Conservation (phyloP, 2,329 filamentous ascomycete species). For the Sporothrix mexicana region DNA sequence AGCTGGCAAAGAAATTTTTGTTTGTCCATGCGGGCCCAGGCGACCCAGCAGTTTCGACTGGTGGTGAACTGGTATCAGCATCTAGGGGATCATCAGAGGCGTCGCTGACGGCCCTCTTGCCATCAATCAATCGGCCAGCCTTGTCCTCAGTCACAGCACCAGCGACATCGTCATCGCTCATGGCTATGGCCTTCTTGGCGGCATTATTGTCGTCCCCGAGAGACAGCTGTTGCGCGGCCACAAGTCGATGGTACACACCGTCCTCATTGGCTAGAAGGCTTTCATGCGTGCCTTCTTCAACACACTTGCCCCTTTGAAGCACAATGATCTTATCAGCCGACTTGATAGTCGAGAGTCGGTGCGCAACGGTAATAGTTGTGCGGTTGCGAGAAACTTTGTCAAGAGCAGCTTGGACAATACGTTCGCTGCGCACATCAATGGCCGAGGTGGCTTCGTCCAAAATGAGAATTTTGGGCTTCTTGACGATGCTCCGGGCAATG, state of each 20-base stretch:
- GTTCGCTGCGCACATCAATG: constrained; percentile 70
- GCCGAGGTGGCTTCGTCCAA: constrained; percentile 73
- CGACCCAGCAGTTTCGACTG: constrained; percentile 46
- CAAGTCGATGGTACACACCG: constrained; percentile 70
- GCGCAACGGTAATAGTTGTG: constrained; percentile 90
- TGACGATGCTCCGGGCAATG: constrained; percentile 73
- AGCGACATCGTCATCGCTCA: not conserved
- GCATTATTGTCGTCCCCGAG: constrained; percentile 48
- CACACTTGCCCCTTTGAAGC: constrained; percentile 69
- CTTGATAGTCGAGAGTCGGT: constrained; percentile 73
- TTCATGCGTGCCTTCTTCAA: constrained; percentile 77
- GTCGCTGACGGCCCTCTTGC: constrained; percentile 40
- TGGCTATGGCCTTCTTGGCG: not conserved
- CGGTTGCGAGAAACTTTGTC: constrained; percentile 67
- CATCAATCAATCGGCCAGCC: not conserved
- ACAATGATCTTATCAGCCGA: constrained; percentile 81
- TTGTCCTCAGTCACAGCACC: not conserved
- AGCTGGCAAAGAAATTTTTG: constrained; percentile 56
- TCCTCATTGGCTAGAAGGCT: constrained; percentile 63
- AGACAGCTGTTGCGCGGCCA: constrained; percentile 64
- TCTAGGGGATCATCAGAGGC: constrained; percentile 49
- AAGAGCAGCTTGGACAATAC: constrained; percentile 67
- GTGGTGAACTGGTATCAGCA: constrained; percentile 49
- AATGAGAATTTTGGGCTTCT: constrained; percentile 68
- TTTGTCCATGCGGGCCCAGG: constrained; percentile 39